phyloP scores from a whole-genome alignment of 2,329 filamentous ascomycete species.

The Dactylellina sp. region DNA sequence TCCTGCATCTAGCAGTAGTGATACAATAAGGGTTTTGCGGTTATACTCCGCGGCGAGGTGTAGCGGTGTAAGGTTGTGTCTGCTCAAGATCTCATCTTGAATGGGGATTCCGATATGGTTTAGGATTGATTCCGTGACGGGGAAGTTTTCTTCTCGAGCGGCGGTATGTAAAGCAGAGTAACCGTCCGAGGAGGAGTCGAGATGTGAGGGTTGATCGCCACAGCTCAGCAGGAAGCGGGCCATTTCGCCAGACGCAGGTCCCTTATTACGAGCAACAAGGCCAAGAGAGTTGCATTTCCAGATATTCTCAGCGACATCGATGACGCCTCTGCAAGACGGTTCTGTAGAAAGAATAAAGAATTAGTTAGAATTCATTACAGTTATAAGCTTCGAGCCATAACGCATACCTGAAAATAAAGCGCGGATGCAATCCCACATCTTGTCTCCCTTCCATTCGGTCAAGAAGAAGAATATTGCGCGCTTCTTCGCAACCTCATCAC shows the following conservation, averaged over 20 bases:
- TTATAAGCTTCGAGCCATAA: background rate
- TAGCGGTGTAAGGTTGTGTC: slow-evolving; percentile 41
- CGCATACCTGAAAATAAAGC: slow-evolving; percentile 43
- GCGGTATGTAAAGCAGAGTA: slow-evolving; percentile 42
- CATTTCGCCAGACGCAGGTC: slow-evolving; percentile 48
- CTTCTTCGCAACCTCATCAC: slow-evolving; percentile 55
- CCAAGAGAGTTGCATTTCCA: slow-evolving; percentile 48
- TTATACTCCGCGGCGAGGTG: slow-evolving; percentile 54
- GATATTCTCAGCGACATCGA: slow-evolving; percentile 48
- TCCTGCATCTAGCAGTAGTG: slow-evolving; percentile 41
- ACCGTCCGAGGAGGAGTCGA: slow-evolving; percentile 43
- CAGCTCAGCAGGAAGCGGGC: slow-evolving; percentile 48
- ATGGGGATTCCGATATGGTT: slow-evolving; percentile 52
- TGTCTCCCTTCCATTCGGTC: slow-evolving; percentile 49
- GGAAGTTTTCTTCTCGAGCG: slow-evolving; percentile 50
- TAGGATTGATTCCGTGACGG: slow-evolving; percentile 45
- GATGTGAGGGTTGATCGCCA: slow-evolving; percentile 44
- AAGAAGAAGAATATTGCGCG: slow-evolving; percentile 55
- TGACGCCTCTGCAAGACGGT: slow-evolving; percentile 46
- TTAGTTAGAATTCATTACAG: background rate
- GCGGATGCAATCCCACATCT: slow-evolving; percentile 53
- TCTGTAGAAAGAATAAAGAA: slow-evolving; percentile 24
- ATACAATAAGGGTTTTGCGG: slow-evolving; percentile 51
- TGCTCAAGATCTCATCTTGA: slow-evolving; percentile 39
- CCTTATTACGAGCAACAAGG: slow-evolving; percentile 48